These are phyloP conservation scores for Bipolaris cookei DNA, from an alignment of 2,329 filamentous ascomycete genomes.

Conservation along the genomic window DNA sequence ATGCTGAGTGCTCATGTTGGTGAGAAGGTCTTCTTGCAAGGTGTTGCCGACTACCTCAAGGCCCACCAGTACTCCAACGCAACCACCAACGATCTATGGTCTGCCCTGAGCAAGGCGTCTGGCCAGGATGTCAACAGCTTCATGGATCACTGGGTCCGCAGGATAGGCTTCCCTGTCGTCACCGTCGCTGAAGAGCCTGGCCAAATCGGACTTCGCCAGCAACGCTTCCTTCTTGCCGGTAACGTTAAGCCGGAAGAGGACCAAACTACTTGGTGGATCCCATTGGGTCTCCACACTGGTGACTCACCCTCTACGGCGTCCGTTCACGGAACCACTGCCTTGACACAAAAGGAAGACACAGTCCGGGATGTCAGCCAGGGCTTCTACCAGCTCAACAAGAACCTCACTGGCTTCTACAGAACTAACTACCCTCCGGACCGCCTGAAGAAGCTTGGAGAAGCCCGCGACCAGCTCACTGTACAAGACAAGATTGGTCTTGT, in stretches of 20 bases:
- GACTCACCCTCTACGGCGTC: slow-evolving; percentile 60
- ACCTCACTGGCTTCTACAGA: slow-evolving; percentile 88
- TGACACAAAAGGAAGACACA: slow-evolving; percentile 78
- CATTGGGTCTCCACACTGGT: slow-evolving; percentile 82
- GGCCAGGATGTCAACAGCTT: slow-evolving; percentile 83
- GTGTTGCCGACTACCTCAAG: slow-evolving; percentile 88
- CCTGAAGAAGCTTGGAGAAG: slow-evolving; percentile 77
- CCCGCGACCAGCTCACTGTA: slow-evolving; percentile 75
- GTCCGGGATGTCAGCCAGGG: slow-evolving; percentile 74
- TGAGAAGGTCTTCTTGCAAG: slow-evolving; percentile 84
- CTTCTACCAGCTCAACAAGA: slow-evolving; percentile 94
- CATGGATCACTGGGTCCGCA: slow-evolving; percentile 95
- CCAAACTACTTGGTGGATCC: slow-evolving; percentile 93
- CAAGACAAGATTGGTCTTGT: slow-evolving; percentile 94
- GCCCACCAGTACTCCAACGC: slow-evolving; percentile 88
- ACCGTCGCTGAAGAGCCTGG: slow-evolving; percentile 83
- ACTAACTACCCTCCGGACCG: slow-evolving; percentile 91
- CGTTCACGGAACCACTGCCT: slow-evolving; percentile 67
- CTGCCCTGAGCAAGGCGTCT: slow-evolving; percentile 83
- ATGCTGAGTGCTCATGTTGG: slow-evolving; percentile 94
- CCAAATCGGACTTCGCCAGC: slow-evolving; percentile 82
- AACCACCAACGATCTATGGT: slow-evolving; percentile 90
- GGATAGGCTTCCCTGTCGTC: slow-evolving; percentile 92
- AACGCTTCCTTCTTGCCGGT: slow-evolving; percentile 87
- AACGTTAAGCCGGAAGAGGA: slow-evolving; percentile 93